These are phyloP conservation scores for Tulasnella sp. DNA, from an alignment of 768 basidiomycete genomes.

Conservation along the genomic window DNA sequence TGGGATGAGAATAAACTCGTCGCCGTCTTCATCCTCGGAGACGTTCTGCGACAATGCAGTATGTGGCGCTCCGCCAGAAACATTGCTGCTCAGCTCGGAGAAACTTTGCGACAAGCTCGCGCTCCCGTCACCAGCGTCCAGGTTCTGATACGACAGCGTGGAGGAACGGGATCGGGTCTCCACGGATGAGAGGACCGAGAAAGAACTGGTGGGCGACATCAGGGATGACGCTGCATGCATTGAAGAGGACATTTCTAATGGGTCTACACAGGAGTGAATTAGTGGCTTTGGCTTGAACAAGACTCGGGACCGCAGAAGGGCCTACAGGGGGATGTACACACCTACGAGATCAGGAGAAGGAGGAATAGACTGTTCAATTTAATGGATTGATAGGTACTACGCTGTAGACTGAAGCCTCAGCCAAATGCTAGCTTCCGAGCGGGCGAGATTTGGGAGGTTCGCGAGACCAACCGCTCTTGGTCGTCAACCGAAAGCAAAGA, in stretches of 20 bases:
- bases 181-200: not conserved
- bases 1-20: conserved; percentile 13
- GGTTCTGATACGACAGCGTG: not conserved
- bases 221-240: not conserved
- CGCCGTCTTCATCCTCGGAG: conserved; percentile 1
- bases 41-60: not conserved
- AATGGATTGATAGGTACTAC: not conserved
- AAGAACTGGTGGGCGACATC: not conserved
- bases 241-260: not conserved
- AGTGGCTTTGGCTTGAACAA: not conserved
- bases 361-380: not conserved
- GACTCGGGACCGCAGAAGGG: not conserved
- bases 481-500: not conserved
- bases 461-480: not conserved
- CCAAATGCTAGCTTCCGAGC: not conserved
- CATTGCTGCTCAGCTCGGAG: not conserved
- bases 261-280: not conserved
- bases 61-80: not conserved
- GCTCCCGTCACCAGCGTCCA: not conserved
- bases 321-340: not conserved
- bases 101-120: conserved; percentile 4
- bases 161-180: conserved; percentile 10
- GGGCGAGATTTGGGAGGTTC: not conserved
- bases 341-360: not conserved
- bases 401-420: not conserved